Evolutionary conservation across 2,329 filamentous ascomycete genomes (phyloP), one percentile per base, ranked within the genome.

Genomic region (Didymella segeticola): DNA sequence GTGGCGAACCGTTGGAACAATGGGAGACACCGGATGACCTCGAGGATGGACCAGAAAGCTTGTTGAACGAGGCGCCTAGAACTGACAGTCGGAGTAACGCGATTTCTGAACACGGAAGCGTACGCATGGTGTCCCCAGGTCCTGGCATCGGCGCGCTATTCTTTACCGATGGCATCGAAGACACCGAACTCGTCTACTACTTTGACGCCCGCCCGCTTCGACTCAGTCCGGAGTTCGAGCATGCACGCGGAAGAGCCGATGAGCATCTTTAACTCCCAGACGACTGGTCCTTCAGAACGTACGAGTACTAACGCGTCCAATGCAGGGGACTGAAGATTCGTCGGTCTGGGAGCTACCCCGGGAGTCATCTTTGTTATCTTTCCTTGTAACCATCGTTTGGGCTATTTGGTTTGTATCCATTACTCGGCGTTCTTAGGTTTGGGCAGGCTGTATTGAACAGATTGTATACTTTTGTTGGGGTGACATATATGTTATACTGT

Each of bases 161-260:
- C 61, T 61, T 30, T 14, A n/a, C 29, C 14, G 1, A 12, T 26
- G n/a, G 39, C 19, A 9, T 22, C 41, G 20, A 45, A 7, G 30
- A 39, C 11, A 36, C 22, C 11, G 26, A 58, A 4, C 38, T 39
- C 6, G 55, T 51, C 10, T 69, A 72, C 48, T 52, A 65, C 37
- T 71, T 72, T 8, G 30, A 33, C 15, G 8, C 20, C 27, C 63
- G 33, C 8, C 71, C 70, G 2, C 60, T 74, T 26, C 62, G 68
- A 8, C 53, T 74, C 12, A 72, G 64, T 19, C 60, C 66, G n/a
- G 64, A 72, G 53, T 59, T 57, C 20, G 63, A 66, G 25, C 63
- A 68, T 36, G 70, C 67, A 45, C 66, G 69, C 29, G 69, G 70
- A 2, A 45, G 36, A 8, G 15, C 23, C 12, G 22, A 25, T 2